These are phyloP conservation scores for Alternaria dauci DNA, from an alignment of 2,329 filamentous ascomycete genomes.

Conservation along the genomic window DNA sequence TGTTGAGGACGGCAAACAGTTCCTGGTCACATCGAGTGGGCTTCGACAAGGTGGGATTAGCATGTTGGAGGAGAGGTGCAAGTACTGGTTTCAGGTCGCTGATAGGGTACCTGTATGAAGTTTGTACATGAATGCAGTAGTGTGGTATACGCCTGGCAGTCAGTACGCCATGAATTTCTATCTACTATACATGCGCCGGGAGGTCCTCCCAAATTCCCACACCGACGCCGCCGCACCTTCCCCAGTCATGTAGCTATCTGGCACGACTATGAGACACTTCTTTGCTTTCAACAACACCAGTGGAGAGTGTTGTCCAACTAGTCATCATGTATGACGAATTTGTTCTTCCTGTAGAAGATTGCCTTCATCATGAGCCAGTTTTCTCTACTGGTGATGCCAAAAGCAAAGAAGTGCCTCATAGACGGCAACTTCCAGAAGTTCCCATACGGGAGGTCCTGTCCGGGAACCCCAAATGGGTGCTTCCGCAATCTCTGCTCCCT, in stretches of 20 bases:
- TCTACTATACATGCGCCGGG: background rate
- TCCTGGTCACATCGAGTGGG: constrained; percentile 59
- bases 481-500: background rate
- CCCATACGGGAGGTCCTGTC: background rate
- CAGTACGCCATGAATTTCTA: background rate
- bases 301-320: background rate
- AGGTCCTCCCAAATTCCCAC: background rate
- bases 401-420: background rate
- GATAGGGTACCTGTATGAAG: constrained; percentile 56
- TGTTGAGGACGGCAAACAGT: constrained; percentile 57
- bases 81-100: constrained; percentile 62
- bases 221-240: background rate
- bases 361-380: background rate
- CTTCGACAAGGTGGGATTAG: constrained; percentile 54
- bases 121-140: background rate
- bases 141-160: background rate
- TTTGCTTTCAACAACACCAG: background rate
- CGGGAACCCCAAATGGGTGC: background rate
- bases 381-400: background rate
- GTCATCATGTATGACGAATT: background rate
- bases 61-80: constrained; percentile 59
- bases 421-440: background rate
- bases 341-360: background rate
- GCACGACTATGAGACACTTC: background rate
- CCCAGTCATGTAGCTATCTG: background rate